Conservation (phyloP, 2,329 filamentous ascomycete genomes). For the Ophiostoma novo-ulmi region DNA sequence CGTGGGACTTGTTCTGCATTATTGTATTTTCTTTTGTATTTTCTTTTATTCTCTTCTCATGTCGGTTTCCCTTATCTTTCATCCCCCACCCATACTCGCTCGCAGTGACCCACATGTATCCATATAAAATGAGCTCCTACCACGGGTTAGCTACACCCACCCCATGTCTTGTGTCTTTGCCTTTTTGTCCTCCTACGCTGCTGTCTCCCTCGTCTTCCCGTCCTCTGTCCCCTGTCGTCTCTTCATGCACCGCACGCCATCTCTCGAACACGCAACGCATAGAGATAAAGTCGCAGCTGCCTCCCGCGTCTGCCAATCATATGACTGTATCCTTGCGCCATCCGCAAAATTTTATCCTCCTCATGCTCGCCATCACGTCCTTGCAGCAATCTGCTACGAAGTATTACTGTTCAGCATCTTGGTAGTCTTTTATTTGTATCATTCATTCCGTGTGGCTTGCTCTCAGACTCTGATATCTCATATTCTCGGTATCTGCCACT, state of each 20-base stretch:
- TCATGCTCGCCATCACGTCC: constrained; percentile 8
- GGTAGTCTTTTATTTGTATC: too few relatives aligned
- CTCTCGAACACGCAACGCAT: background rate
- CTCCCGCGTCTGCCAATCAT: constrained; percentile 16
- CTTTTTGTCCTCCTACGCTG: background rate
- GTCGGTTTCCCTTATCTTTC: background rate
- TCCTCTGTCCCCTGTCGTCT: background rate
- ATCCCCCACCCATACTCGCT: constrained; percentile 6
- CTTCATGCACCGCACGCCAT: background rate
- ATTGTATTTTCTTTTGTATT: background rate
- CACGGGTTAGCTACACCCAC: constrained; percentile 1
- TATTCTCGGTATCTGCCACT: too few relatives aligned
- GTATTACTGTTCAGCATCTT: too few relatives aligned
- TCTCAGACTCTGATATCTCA: too few relatives aligned
- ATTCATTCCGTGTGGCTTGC: too few relatives aligned
- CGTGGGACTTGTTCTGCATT: background rate
- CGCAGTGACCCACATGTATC: background rate
- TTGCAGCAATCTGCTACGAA: background rate
- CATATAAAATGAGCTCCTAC: background rate
- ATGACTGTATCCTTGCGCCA: constrained; percentile 10
- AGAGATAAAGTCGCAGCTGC: constrained; percentile 18
- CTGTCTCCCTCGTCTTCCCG: background rate
- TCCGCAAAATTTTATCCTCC: constrained; percentile 15
- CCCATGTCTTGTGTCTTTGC: background rate
- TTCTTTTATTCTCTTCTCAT: background rate